A percentile compares a stretch with the other conserved stretches of the same genome.
These are phyloP conservation scores for Metschnikowia dekortorum DNA, from an alignment of 805 yeast genomes.

Conservation along the genomic window DNA sequence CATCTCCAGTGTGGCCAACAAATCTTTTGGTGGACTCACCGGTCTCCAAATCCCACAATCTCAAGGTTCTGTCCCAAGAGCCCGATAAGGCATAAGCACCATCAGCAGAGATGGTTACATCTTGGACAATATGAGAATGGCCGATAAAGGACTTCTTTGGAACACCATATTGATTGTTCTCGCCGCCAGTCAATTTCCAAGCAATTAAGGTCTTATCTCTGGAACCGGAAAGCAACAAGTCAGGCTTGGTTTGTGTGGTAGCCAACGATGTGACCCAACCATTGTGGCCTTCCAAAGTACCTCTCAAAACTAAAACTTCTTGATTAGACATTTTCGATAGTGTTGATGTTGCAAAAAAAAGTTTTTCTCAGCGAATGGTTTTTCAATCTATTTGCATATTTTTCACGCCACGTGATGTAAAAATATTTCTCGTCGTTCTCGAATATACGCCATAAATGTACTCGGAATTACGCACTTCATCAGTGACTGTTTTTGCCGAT, in stretches of 20 bases:
- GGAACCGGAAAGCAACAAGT: slow-evolving; percentile 95
- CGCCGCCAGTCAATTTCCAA: slow-evolving; percentile 96
- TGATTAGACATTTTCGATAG: slow-evolving; percentile 59
- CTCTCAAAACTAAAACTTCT: slow-evolving; percentile 99
- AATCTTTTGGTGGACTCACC: slow-evolving; percentile 94
- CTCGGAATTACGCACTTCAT: slow-evolving; percentile 34
- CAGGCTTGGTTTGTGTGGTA: slow-evolving; percentile 97
- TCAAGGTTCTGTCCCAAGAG: slow-evolving; percentile 99
- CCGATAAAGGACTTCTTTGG: slow-evolving; percentile 97
- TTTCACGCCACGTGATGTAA: slow-evolving; percentile 17
- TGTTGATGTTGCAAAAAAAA: slow-evolving; percentile 7
- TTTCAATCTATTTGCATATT: slow-evolving; percentile 7
- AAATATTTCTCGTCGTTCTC: slow-evolving; percentile 14
- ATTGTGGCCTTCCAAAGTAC: slow-evolving; percentile 89
- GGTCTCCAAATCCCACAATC: slow-evolving; percentile 95
- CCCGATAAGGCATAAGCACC: slow-evolving; percentile 97
- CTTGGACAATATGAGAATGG: slow-evolving; percentile 99
- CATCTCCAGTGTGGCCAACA: slow-evolving; percentile 98
- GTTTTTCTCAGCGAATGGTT: slow-evolving; percentile 8
- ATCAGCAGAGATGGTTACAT: slow-evolving; percentile 95
- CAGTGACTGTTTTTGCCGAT: slow-evolving; percentile 39
- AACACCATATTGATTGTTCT: slow-evolving; percentile 89
- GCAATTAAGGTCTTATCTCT: slow-evolving; percentile 98
- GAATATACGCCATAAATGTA: slow-evolving; percentile 24
- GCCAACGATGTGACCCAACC: slow-evolving; percentile 98